Base-by-base conservation (phyloP, 139 green algal species). In the Chlamydomonas eustigma region DNA sequence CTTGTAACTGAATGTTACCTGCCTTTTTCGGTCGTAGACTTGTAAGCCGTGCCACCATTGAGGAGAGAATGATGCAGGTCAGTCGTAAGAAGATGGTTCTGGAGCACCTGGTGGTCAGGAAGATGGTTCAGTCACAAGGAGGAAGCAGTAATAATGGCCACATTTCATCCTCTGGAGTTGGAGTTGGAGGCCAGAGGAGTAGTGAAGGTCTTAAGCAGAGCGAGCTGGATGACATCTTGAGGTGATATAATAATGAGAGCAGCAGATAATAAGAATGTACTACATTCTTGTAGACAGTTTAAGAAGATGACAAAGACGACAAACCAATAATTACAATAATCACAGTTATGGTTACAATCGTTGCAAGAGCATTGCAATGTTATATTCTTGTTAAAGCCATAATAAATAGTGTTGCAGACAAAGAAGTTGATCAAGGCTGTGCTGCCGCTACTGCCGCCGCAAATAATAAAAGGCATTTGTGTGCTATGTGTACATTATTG, bases 41-140 rank as follows among this genome's bases (percentile, higher is more conserved):
- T 22, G 89, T 97, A 33, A 93, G 89, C 1, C 84, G 91, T 1
- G 75, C 75, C 4, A 94, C 89, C 0, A 84, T 97, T n/a, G 92
- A 97, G 85, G 92, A 97, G 90, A 88, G 91, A 65, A 97, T 97
- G 88, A 88, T 97, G 86, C 89, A 96, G 85, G 75, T 88, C 37
- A 79, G 79, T 1, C 87, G 83, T 51, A 92, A 93, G 81, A 97
- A 97, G 88, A 79, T 96, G 82, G 76, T 97, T 30, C 78, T 97
- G 73, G 91, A 97, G 81, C 90, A 96, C 63, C 71, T 97, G 80
- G 91, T 97, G 37, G 88, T 97, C 52, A 77, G 82, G 35, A 89
- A 90, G 75, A 83, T 89, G 80, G 75, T n/a, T n/a, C n/a, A n/a
- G n/a, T n/a, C n/a, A n/a, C 74, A 44, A 64, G 6, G n/a, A n/a